phyloP scores from a whole-genome alignment of 352 stramenopile species.

The Globisporangium sylvaticum region DNA sequence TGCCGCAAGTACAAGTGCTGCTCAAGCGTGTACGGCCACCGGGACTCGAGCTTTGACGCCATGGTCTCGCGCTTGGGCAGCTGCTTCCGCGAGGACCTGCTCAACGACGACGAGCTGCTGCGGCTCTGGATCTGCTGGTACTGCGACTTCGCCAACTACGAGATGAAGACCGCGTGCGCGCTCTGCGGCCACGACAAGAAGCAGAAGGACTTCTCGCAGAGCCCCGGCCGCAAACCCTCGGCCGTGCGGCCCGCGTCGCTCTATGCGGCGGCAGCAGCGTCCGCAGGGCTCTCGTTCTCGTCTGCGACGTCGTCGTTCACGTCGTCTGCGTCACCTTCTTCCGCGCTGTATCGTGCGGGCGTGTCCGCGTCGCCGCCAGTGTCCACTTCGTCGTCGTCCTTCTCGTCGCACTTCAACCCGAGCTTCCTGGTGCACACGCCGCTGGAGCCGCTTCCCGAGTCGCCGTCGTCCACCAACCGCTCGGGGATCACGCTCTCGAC shows the following conservation, averaged over 20 bases:
- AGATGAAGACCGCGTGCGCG: conserved; percentile 45
- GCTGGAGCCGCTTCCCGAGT: conserved; percentile 17
- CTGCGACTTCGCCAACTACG: conserved; percentile 62
- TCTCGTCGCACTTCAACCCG: conserved; percentile 8
- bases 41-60: conserved; percentile 23
- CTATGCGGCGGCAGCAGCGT: conserved; percentile 18
- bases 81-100: conserved; percentile 45
- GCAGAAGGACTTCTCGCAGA: conserved; percentile 23
- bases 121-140: conserved; percentile 49
- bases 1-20: conserved; percentile 29
- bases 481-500: conserved; percentile 4
- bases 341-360: background rate
- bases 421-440: conserved; percentile 14
- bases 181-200: conserved; percentile 41
- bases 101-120: conserved; percentile 47
- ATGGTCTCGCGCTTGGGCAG: conserved; percentile 21
- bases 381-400: background rate
- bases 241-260: conserved; percentile 28
- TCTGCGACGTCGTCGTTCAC: conserved; percentile 19
- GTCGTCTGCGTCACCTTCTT: background rate
- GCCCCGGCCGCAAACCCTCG: conserved; percentile 22
- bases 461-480: conserved; percentile 10
- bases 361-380: conserved; percentile 15
- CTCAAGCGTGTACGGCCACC: background rate
- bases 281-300: conserved; percentile 27